These are phyloP conservation scores for Pseudogymnoascus verrucosus DNA, from an alignment of 2,329 filamentous ascomycete species.

Conservation along the genomic window DNA sequence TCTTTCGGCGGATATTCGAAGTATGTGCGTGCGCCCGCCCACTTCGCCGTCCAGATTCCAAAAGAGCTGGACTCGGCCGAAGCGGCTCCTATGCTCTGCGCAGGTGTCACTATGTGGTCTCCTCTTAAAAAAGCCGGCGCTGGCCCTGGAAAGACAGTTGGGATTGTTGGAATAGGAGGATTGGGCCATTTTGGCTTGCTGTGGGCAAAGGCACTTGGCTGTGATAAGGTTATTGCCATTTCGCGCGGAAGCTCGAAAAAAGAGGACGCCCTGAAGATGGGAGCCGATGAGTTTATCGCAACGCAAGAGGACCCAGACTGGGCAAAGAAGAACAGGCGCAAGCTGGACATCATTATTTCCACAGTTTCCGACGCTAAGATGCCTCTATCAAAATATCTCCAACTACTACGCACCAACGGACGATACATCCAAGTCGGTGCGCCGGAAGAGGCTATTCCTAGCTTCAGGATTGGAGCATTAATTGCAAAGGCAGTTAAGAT, in stretches of 20 bases:
- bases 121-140: constrained; percentile 59
- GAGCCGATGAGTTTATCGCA: constrained; percentile 48
- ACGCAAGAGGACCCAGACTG: constrained; percentile 50
- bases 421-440: constrained; percentile 59
- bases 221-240: constrained; percentile 57
- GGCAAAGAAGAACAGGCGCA: constrained; percentile 43
- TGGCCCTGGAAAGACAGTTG: constrained; percentile 64
- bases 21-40: constrained; percentile 39
- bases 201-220: constrained; percentile 62
- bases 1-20: constrained; percentile 43
- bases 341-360: constrained; percentile 51
- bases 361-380: constrained; percentile 51
- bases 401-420: constrained; percentile 50
- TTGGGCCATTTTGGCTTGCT: constrained; percentile 67
- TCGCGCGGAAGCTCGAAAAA: constrained; percentile 52
- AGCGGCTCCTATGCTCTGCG: constrained; percentile 66
- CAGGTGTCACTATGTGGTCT: constrained; percentile 65
- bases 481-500: constrained; percentile 47
- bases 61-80: constrained; percentile 41
- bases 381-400: constrained; percentile 54
- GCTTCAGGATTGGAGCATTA: constrained; percentile 46
- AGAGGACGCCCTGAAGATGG: constrained; percentile 52
- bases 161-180: constrained; percentile 65
- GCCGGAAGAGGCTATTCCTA: constrained; percentile 51
- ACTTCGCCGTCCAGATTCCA: constrained; percentile 54